Evolutionary conservation across 179 eudicot genomes (phyloP).

Genomic region (Amaranthus tricolor): DNA sequence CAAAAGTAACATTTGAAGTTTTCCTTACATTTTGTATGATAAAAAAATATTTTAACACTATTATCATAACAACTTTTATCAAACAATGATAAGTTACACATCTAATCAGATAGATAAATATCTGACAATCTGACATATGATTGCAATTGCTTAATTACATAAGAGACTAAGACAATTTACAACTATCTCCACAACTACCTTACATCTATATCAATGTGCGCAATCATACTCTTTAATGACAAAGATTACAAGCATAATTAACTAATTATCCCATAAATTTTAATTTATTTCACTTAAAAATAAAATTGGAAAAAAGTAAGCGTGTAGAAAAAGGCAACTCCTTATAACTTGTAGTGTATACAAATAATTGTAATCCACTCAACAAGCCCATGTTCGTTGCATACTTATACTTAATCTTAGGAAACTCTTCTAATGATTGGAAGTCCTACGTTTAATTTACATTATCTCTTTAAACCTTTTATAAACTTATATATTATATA

Average conservation of each 20-base stretch:
- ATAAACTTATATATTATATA: neutral
- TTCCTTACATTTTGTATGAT: too few relatives aligned
- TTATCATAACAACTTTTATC: too few relatives aligned
- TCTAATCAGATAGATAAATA: too few relatives aligned
- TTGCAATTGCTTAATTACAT: too few relatives aligned
- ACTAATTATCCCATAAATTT: neutral
- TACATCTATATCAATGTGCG: too few relatives aligned
- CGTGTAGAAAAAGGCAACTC: neutral
- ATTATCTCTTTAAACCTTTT: conserved; percentile 19
- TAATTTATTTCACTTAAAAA: neutral
- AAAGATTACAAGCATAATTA: neutral
- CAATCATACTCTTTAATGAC: neutral
- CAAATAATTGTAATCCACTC: neutral
- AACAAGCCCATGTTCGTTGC: conserved; percentile 16
- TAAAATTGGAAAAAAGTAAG: neutral
- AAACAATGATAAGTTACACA: too few relatives aligned
- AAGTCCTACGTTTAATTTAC: conserved; percentile 1
- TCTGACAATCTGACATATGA: too few relatives aligned
- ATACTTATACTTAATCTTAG: neutral
- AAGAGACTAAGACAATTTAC: too few relatives aligned
- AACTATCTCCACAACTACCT: neutral
- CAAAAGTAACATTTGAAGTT: too few relatives aligned
- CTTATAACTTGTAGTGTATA: neutral
- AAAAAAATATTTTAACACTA: too few relatives aligned
- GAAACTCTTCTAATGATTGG: conserved; percentile 14